Base-by-base conservation (phyloP, 148 eudicot species). In the Mesembryanthemum crystallinum region DNA sequence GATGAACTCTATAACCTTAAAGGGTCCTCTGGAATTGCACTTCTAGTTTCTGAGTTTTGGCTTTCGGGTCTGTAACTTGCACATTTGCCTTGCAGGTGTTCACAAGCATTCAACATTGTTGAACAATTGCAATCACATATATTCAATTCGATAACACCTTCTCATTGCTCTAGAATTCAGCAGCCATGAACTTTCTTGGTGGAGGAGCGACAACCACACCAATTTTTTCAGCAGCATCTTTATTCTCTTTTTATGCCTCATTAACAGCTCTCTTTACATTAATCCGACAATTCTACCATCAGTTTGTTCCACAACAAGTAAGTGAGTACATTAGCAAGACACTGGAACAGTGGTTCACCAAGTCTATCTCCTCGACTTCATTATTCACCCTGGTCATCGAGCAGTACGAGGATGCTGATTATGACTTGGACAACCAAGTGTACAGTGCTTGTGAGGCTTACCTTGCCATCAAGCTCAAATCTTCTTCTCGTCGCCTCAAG, bases 211-310 rank as follows among this genome's bases (percentile, higher is more conserved):
- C 72, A 42, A 39, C 39, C 52, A 21, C 63, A 28, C 33, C 60
- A 57, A 76, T 72, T 71, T 80, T 80, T 25, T 80, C 83, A n/a
- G 67, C 79, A 71, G 77, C 83, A 18, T 54, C 83, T 23, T 43
- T 80, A 23, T 80, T 80, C 63, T 80, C 79, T 23, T 28, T 42
- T 1, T 80, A 76, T n/a, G 75, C 83, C 24, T 80, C 83, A 33
- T 3, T 80, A 23, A 76, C 83, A 57, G 83, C 83, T 23, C 55
- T 80, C 33, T 11, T 80, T 21, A 80, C 83, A 43, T 24, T 80
- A 25, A 45, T 80, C 35, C 72, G 72, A 33, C 83, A 80, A 47
- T 80, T 80, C 79, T 76, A 80, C 68, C 65, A 65, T 58, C 83
- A 80, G 28, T 64, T 80, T 25, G 39, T 80, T 5, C 76, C 83